Base-by-base conservation (phyloP, 2,329 filamentous ascomycete genomes). In the Davidsoniella neocaledoniae region DNA sequence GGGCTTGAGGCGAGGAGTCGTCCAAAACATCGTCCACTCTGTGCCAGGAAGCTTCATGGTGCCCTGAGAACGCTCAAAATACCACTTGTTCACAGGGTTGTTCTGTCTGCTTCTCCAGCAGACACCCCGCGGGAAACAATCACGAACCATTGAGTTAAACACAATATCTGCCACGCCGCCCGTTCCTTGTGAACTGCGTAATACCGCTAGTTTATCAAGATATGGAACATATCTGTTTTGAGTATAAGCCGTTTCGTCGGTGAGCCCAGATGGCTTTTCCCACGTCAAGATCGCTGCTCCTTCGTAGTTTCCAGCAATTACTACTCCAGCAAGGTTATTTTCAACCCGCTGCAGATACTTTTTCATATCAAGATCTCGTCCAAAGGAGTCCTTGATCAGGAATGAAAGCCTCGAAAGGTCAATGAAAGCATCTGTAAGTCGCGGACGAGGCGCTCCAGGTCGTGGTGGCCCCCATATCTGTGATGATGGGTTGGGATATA, bases 11-110 rank as follows among this genome's bases (percentile, higher is more conserved):
- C 77, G 75, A 0, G 76, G 71, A 1, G 83, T 91, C 1, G 91
- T 98, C 88, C 91, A 98, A 60, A 98, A 98, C 87, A 96, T 95
- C 3, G 87, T 86, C 91, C 91, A 98, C 57, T 88, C 81, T 43
- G 76, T 84, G n/a, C 76, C 78, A 0, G 74, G 71, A 37, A 98
- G 66, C 66, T 93, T 91, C 73, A 81, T 83, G 2, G 81, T 88
- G 0, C 91, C 91, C 44, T 76, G 69, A 2, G 85, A 86, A 44
- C 91, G 74, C 65, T 98, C 91, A 65, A 96, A 95, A 63, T 98
- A 98, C 91, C 91, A 98, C 62, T 95, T 95, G 61, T 98, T 98
- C 4, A 98, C 91, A 0, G 88, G 90, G 60, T 98, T 96, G 61
- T 88, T 78, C 59, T 82, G 83, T 47, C 91, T 72, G 61, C 85